Base-by-base conservation (phyloP, 208 protist genomes). In the Acanthamoeba sp. region DNA sequence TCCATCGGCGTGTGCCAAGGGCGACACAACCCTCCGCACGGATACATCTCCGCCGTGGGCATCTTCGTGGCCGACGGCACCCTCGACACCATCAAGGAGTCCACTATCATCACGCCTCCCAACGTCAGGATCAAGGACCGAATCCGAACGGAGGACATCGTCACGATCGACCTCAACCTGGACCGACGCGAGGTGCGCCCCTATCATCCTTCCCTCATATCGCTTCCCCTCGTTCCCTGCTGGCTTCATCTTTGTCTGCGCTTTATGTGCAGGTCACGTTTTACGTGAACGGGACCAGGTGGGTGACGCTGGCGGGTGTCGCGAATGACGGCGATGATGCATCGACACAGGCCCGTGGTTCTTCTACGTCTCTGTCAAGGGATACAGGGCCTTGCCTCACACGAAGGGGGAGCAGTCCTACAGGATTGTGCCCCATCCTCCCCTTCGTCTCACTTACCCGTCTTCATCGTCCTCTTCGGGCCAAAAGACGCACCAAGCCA, bases 341-440 rank as follows among this genome's bases (percentile, higher is more conserved):
- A 78, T 5, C 34, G 18, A 36, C 69, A 40, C 36, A 20, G 66
- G 14, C 1, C 66, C 66, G 2, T 84, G 76, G 76, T 55, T 57
- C 42, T 84, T 84, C 42, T 84, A 57, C 42, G n/a, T 84, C 76
- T 84, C 76, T 24, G 38, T 84, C 18, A 84, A 84, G 42, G 55
- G 55, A 36, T 84, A 84, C 29, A 22, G 6, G 2, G 27, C 18
- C 20, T 16, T 34, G 71, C 4, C 38, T n/a, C 71, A 57, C 40
- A 27, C 24, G 22, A n/a, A 84, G n/a, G 38, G 38, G 7, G 24
- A 55, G 29, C 76, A 84, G 76, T 16, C 20, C 14, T 84, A 84
- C 27, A 14, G 76, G 10, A 32, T 84, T 14, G 42, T 84, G 40
- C 40, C 36, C 27, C 34, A 84, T 40, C 76, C 76, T 34, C 76